Percentiles rank a stretch among this genome's conserved stretches.
Evolutionary conservation across 2,329 filamentous ascomycete species (phyloP).

Genomic region (Hymenoscyphus infarciens): DNA sequence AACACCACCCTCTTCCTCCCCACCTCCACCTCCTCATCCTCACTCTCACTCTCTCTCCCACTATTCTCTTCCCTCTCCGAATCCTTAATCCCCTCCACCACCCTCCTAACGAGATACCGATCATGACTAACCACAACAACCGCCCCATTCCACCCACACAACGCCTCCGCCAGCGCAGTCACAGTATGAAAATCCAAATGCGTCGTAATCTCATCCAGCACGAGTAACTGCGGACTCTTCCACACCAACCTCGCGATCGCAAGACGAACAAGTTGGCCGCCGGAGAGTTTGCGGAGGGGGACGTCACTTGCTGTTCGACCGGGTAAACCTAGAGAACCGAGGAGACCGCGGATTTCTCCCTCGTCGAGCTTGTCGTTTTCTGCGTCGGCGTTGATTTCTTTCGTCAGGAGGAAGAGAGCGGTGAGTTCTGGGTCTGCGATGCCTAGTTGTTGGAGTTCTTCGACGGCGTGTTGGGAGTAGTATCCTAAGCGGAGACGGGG

Average conservation of each 20-base stretch:
- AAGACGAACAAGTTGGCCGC: slow-evolving; percentile 77
- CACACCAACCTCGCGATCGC: slow-evolving; percentile 91
- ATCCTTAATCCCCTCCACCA: slow-evolving; percentile 59
- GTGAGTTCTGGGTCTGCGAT: slow-evolving; percentile 50
- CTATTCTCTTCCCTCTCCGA: slow-evolving; percentile 42
- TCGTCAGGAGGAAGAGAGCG: slow-evolving; percentile 59
- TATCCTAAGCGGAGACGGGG: slow-evolving; percentile 68
- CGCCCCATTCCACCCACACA: slow-evolving; percentile 68
- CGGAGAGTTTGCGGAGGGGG: slow-evolving; percentile 68
- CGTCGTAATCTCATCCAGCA: slow-evolving; percentile 95
- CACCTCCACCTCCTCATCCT: slow-evolving; percentile 45
- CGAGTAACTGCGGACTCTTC: slow-evolving; percentile 95
- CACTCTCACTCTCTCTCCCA: slow-evolving; percentile 45
- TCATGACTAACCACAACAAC: slow-evolving; percentile 79
- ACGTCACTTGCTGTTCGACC: slow-evolving; percentile 71
- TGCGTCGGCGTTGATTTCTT: slow-evolving; percentile 48
- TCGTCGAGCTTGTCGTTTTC: slow-evolving; percentile 48
- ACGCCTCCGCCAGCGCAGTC: slow-evolving; percentile 62
- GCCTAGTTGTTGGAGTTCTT: slow-evolving; percentile 58
- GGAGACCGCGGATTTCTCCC: slow-evolving; percentile 62
- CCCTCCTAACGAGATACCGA: slow-evolving; percentile 73
- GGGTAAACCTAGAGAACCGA: slow-evolving; percentile 66
- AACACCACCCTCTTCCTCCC: slow-evolving; percentile 54
- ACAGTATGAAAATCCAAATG: slow-evolving; percentile 84
- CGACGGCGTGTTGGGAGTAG: slow-evolving; percentile 77